A percentile compares a stretch with the other conserved stretches of the same genome.
Evolutionary conservation across 176 grass and related monocot species (phyloP).

Genomic region (Neostapfia colusana): DNA sequence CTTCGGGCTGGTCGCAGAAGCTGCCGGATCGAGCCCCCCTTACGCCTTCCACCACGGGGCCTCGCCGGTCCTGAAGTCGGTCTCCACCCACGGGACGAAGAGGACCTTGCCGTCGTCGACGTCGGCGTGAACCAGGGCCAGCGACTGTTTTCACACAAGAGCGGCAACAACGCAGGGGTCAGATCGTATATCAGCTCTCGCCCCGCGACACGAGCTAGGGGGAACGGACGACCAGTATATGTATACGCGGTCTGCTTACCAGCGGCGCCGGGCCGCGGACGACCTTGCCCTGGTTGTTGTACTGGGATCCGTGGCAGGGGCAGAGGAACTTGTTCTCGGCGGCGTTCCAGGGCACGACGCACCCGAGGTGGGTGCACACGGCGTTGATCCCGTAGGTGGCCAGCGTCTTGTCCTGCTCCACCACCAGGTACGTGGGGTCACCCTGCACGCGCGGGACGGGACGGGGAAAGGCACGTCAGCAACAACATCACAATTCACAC

Average conservation of each 20-base stretch:
- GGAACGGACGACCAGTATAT: too few species aligned
- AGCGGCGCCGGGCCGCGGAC: constrained; percentile 91
- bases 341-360: constrained; percentile 89
- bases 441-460: constrained; percentile 53
- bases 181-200: neutral
- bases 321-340: constrained; percentile 96
- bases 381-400: constrained; percentile 81
- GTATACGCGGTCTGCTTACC: too few species aligned
- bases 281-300: constrained; percentile 92
- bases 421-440: constrained; percentile 89
- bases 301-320: constrained; percentile 94
- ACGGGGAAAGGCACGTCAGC: neutral
- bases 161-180: constrained; percentile 6
- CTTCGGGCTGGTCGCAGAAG: constrained; percentile 21
- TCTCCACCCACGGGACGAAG: constrained; percentile 87
- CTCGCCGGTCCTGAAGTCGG: constrained; percentile 92
- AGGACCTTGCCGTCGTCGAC: constrained; percentile 81
- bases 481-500: too few species aligned
- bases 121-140: constrained; percentile 85
- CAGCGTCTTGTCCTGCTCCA: constrained; percentile 74
- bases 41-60: constrained; percentile 78
- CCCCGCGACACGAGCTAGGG: too few species aligned
- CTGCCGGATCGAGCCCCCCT: neutral
- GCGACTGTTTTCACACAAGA: constrained; percentile 49
- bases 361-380: constrained; percentile 93